Evolutionary conservation across 108 stramenopile genomes (phyloP).

Genomic region (Nitzschia sp.): DNA sequence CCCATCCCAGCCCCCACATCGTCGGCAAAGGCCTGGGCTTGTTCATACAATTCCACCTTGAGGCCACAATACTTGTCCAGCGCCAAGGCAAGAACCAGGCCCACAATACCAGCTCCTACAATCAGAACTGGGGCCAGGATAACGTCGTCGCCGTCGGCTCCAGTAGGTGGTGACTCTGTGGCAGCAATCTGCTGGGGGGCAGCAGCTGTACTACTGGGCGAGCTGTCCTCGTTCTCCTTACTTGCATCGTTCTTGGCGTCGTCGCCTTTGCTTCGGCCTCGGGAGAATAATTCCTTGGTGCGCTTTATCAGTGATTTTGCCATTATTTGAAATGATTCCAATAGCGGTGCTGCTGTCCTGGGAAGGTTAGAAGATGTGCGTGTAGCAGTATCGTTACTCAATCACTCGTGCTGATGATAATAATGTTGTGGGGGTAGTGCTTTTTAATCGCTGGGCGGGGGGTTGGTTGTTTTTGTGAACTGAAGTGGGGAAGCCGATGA

Average conservation of each 20-base stretch:
- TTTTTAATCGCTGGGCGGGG: background rate
- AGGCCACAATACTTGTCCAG: constrained; percentile 23
- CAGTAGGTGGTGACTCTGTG: background rate
- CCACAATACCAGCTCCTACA: constrained; percentile 38
- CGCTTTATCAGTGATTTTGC: background rate
- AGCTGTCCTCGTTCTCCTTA: background rate
- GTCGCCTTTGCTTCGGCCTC: background rate
- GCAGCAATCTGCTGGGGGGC: no score
- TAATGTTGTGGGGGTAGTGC: background rate
- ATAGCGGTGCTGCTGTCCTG: background rate
- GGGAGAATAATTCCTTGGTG: constrained; percentile 4
- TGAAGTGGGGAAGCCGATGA: background rate
- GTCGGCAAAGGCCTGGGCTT: constrained; percentile 30
- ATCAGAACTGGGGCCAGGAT: constrained; percentile 13
- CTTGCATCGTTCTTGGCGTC: background rate
- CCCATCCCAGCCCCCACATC: constrained; percentile 71
- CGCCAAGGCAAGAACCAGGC: constrained; percentile 33
- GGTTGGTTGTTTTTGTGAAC: background rate
- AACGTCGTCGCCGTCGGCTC: background rate
- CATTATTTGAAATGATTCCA: background rate
- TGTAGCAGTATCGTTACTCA: no score
- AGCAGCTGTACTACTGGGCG: no score
- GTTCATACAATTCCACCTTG: constrained; percentile 27
- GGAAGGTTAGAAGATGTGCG: background rate
- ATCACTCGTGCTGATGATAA: no score